A percentile compares a stretch with the other conserved stretches of the same genome.
These are phyloP conservation scores for Leishmania guyanensis DNA, from an alignment of 208 protist species.

Conservation along the genomic window DNA sequence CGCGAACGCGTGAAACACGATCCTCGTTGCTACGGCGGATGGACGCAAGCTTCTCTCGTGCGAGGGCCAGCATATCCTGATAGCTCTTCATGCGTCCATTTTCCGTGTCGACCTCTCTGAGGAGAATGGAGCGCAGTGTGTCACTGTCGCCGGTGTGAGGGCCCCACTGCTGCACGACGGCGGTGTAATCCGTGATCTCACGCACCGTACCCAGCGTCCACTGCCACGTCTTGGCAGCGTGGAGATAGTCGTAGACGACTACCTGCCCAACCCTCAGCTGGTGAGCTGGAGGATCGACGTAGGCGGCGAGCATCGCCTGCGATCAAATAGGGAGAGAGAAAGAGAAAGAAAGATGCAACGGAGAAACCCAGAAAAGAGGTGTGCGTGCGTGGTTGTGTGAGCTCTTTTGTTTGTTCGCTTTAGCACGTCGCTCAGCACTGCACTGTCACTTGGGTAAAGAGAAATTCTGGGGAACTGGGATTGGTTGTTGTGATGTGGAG, in stretches of 20 bases:
- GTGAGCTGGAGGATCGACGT: constrained; percentile 18
- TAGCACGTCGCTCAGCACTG: neutral
- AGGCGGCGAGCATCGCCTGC: constrained; percentile 22
- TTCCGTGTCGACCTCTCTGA: constrained; percentile 52
- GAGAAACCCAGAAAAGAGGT: neutral
- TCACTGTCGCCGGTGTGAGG: constrained; percentile 47
- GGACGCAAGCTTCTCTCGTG: constrained; percentile 52
- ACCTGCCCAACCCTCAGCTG: constrained; percentile 43
- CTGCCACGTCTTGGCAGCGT: constrained; percentile 49
- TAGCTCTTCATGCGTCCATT: constrained; percentile 46
- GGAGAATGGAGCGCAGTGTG: constrained; percentile 54
- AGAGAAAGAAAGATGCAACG: neutral
- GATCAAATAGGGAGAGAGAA: neutral
- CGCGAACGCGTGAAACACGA: constrained; percentile 41
- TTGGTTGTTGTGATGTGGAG: neutral
- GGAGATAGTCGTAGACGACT: constrained; percentile 62
- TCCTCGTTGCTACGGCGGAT: constrained; percentile 75
- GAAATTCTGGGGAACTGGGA: neutral
- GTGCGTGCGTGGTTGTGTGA: neutral
- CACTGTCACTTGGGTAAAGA: neutral
- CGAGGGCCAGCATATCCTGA: constrained; percentile 50
- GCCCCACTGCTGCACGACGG: constrained; percentile 60
- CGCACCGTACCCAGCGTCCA: constrained; percentile 46
- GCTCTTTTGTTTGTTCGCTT: neutral
- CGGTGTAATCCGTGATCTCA: constrained; percentile 33